Evolutionary conservation across 176 grass and related monocot species (phyloP), one percentile per base, ranked within the genome.

Genomic region (Phragmites australis): DNA sequence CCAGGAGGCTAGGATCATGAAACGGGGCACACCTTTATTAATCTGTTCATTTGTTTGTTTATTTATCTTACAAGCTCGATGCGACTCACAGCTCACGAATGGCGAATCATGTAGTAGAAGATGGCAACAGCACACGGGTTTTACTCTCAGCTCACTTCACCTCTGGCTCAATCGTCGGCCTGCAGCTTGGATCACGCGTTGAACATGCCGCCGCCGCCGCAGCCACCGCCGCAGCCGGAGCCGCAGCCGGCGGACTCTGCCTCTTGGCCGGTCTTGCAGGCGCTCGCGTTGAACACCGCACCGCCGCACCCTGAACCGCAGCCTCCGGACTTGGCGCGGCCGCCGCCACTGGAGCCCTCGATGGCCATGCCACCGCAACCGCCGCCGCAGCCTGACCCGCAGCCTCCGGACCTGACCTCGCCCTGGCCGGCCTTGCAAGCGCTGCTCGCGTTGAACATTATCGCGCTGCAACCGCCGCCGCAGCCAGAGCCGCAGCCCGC

Each of bases 401-500:
- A 72, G 0, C 67, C 55, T 0, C 82, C 70, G 3, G 65, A 68
- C 66, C 70, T 83, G 12, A 4, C 31, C 34, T 37, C 3, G 34
- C 34, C 5, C 34, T 37, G 34, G 34, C 66, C 31, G 0, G 47
- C 22, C 56, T 62, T 74, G 14, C 21, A 40, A 14, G n/a, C 18
- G 29, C 31, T 30, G 29, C n/a, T n/a, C n/a, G 25, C 23, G 21
- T 45, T 74, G 40, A 62, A 30, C 49, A 42, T 53, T 29, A 21
- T 65, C 21, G 18, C 60, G 1, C 75, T 72, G 25, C 71, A 55
- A 10, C 62, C 83, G 39, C 64, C 15, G 0, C 82, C 70, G 0
- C 70, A 85, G 34, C 83, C 66, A 0, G 75, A 70, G 6, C 81
- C 84, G 4, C 88, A 88, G 15, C 78, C 81, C 1, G 49, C 65